phyloP scores from a whole-genome alignment of 768 basidiomycete species.

The Lactarius hatsudake region DNA sequence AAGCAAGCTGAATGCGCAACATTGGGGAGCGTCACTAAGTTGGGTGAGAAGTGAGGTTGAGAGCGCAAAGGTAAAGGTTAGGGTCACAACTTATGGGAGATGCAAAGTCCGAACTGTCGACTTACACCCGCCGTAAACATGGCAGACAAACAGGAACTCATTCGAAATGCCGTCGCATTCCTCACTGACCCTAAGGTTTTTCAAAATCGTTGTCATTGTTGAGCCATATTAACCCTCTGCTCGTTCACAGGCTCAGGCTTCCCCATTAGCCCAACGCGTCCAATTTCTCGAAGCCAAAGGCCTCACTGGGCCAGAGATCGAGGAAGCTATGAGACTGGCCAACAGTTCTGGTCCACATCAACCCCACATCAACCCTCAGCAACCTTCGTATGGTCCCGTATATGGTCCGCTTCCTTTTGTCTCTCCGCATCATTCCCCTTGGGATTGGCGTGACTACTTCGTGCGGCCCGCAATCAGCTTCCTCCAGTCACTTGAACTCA shows the following conservation, averaged over 20 bases:
- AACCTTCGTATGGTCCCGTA: slow-evolving; percentile 37
- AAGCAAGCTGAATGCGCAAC: slow-evolving; percentile 23
- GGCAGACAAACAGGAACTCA: slow-evolving; percentile 67
- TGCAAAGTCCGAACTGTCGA: slow-evolving; percentile 1
- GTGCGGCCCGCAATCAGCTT: slow-evolving; percentile 45
- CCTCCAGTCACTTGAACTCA: slow-evolving; percentile 16
- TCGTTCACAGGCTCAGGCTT: slow-evolving; percentile 61
- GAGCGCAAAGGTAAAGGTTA: slow-evolving; percentile 5
- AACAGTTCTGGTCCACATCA: slow-evolving; percentile 27
- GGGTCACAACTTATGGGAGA: not conserved
- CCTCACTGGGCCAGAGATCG: slow-evolving; percentile 77
- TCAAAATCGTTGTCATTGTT: not conserved
- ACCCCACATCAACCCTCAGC: slow-evolving; percentile 22
- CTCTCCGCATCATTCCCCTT: slow-evolving; percentile 48
- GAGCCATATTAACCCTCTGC: slow-evolving; percentile 15
- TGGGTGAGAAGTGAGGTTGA: not conserved
- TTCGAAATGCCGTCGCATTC: slow-evolving; percentile 82
- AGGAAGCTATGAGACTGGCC: slow-evolving; percentile 73
- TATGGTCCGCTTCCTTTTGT: slow-evolving; percentile 48
- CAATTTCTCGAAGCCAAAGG: slow-evolving; percentile 97
- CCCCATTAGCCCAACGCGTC: slow-evolving; percentile 78
- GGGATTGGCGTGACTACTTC: slow-evolving; percentile 99
- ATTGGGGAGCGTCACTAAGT: slow-evolving; percentile 1
- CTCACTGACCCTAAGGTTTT: slow-evolving; percentile 78
- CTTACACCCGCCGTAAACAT: slow-evolving; percentile 32